These are phyloP conservation scores for Albophoma yamanashiensis DNA, from an alignment of 2,329 filamentous ascomycete species.

Conservation along the genomic window DNA sequence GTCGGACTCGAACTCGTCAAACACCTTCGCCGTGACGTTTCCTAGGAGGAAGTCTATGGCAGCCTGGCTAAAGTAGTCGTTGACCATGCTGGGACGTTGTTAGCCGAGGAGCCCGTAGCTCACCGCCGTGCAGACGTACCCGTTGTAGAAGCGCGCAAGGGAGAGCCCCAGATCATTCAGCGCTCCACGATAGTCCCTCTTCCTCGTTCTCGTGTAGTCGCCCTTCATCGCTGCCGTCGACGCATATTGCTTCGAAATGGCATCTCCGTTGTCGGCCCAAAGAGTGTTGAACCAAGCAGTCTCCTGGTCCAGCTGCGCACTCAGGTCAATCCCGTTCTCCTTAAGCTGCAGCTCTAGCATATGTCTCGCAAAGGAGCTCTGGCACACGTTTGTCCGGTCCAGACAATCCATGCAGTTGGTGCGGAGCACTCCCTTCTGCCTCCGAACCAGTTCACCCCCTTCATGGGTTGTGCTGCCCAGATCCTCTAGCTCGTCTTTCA, in stretches of 20 bases:
- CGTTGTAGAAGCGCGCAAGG: slow-evolving; percentile 62
- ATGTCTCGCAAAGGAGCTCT: slow-evolving; percentile 79
- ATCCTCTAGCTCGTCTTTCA: slow-evolving; percentile 56
- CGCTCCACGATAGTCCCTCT: slow-evolving; percentile 82
- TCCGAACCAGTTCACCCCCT: slow-evolving; percentile 28
- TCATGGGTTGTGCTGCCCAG: slow-evolving; percentile 59
- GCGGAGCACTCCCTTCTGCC: slow-evolving; percentile 68
- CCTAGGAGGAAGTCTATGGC: slow-evolving; percentile 91
- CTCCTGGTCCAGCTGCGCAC: slow-evolving; percentile 62
- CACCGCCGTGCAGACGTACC: slow-evolving; percentile 30
- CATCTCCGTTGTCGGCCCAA: slow-evolving; percentile 97
- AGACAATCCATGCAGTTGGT: slow-evolving; percentile 99
- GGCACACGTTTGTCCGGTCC: slow-evolving; percentile 90
- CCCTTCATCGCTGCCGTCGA: slow-evolving; percentile 94
- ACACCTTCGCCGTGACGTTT: slow-evolving; percentile 73
- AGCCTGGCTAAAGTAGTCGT: slow-evolving; percentile 93
- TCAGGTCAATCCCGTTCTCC: slow-evolving; percentile 64
- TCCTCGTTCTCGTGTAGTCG: slow-evolving; percentile 86
- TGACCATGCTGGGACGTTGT: slow-evolving; percentile 65
- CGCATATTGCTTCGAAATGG: slow-evolving; percentile 90
- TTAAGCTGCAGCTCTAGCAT: slow-evolving; percentile 73
- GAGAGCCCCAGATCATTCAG: slow-evolving; percentile 86
- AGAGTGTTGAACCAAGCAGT: slow-evolving; percentile 92
- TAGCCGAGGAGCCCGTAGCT: slow-evolving; percentile 1
- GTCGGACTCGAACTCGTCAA: slow-evolving; percentile 87